Percentiles rank a stretch among this genome's conserved stretches.
Evolutionary conservation across 148 eudicot species (phyloP).

Genomic region (Camellia japonica): DNA sequence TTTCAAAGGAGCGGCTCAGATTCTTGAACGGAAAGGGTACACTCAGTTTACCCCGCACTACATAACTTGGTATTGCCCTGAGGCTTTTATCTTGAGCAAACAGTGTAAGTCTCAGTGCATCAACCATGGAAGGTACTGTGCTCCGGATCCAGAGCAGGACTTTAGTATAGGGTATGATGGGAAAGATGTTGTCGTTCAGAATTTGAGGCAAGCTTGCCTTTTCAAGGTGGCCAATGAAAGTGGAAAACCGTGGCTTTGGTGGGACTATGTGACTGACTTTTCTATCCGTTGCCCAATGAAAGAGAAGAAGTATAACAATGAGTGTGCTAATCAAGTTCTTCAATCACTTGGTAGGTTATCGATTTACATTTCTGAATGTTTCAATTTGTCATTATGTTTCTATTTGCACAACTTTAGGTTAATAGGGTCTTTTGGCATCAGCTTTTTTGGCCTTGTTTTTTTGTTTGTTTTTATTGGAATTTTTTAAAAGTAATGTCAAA

Average conservation of each 20-base stretch:
- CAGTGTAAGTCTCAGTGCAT: conserved; percentile 46
- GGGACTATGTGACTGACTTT: conserved; percentile 45
- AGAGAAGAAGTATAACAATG: conserved; percentile 30
- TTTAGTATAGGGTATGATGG: conserved; percentile 38
- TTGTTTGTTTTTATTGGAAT: neutral
- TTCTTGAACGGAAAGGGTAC: conserved; percentile 32
- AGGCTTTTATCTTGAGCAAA: conserved; percentile 29
- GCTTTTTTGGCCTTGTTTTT: too few species aligned
- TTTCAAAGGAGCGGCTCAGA: conserved; percentile 37
- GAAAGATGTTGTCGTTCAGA: conserved; percentile 38
- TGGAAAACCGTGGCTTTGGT: conserved; percentile 42
- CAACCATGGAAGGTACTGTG: conserved; percentile 44
- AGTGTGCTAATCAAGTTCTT: conserved; percentile 31
- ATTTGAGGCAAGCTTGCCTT: conserved; percentile 37
- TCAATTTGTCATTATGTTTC: neutral
- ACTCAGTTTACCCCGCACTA: conserved; percentile 37
- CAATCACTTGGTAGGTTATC: conserved; percentile 28
- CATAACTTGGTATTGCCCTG: conserved; percentile 39
- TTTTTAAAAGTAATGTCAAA: neutral
- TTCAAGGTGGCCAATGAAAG: conserved; percentile 41
- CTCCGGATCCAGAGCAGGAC: conserved; percentile 47
- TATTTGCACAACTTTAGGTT: neutral
- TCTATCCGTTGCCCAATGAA: conserved; percentile 39
- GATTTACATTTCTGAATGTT: neutral
- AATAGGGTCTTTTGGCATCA: neutral